Evolutionary conservation across 2,329 filamentous ascomycete genomes (phyloP).

Genomic region (Rhinocladiella similis): DNA sequence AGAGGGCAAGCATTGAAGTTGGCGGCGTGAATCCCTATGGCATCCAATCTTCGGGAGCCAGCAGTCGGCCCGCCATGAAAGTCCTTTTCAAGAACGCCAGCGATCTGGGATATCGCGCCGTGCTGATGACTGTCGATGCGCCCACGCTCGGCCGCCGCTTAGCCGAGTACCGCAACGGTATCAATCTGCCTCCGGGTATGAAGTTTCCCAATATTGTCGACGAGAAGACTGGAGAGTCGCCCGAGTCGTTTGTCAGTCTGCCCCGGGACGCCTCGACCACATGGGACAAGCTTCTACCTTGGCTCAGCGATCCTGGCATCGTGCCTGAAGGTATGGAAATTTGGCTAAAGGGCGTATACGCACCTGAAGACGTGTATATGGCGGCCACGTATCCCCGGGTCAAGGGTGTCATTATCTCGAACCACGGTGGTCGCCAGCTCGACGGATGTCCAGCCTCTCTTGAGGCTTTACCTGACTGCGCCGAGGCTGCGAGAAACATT

Average conservation of each 20-base stretch:
- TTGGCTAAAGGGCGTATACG: conserved; percentile 17
- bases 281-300: conserved; percentile 53
- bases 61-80: no score
- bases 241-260: neutral
- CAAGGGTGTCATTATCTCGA: conserved; percentile 38
- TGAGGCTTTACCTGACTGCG: conserved; percentile 33
- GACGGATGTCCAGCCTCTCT: conserved; percentile 38
- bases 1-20: conserved; percentile 16
- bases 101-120: conserved; percentile 46
- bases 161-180: conserved; percentile 56
- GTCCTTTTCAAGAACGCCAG: no score
- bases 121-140: conserved; percentile 53
- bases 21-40: neutral
- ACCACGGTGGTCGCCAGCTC: conserved; percentile 39
- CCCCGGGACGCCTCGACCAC: conserved; percentile 41
- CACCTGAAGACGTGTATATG: conserved; percentile 37
- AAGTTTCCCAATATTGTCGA: conserved; percentile 27
- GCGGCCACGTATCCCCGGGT: conserved; percentile 34
- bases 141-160: conserved; percentile 50
- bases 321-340: conserved; percentile 13
- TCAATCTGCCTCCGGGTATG: conserved; percentile 33
- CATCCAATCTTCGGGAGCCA: neutral
- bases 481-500: conserved; percentile 21
- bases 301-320: conserved; percentile 42
- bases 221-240: neutral